A percentile compares a stretch with the other conserved stretches of the same genome.
phyloP scores from a whole-genome alignment of 2,329 filamentous ascomycete species.

The Pestalotiopsis sp. region DNA sequence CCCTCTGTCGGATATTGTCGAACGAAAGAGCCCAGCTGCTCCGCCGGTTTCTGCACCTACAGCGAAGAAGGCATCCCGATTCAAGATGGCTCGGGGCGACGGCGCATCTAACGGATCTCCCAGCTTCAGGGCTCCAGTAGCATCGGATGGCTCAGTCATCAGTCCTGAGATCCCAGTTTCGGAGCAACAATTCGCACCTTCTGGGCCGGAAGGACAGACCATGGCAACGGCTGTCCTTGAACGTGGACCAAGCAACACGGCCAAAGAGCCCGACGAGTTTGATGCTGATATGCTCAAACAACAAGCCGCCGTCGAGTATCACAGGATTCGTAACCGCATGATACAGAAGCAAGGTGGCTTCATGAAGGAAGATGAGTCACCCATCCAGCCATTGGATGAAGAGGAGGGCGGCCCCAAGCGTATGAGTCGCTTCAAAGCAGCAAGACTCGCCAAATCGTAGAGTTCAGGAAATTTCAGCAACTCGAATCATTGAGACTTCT shows the following conservation, averaged over 20 bases:
- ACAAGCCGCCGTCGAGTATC: constrained; percentile 82
- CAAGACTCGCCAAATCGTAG: constrained; percentile 60
- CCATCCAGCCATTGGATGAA: constrained; percentile 69
- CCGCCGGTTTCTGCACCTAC: constrained; percentile 16
- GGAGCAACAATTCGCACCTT: constrained; percentile 42
- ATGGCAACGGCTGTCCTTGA: constrained; percentile 65
- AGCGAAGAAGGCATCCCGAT: constrained; percentile 51
- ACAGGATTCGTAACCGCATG: constrained; percentile 79
- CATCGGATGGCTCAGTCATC: constrained; percentile 17
- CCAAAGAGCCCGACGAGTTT: constrained; percentile 62
- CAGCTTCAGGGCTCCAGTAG: constrained; percentile 14
- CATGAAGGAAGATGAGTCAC: constrained; percentile 69
- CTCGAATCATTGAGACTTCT: constrained; percentile 19
- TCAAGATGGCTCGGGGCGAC: constrained; percentile 45
- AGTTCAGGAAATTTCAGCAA: constrained; percentile 16
- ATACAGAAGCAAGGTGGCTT: constrained; percentile 86
- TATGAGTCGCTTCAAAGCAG: constrained; percentile 75
- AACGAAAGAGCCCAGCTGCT: constrained; percentile 37
- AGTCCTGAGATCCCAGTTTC: constrained; percentile 47
- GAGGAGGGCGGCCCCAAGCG: constrained; percentile 64
- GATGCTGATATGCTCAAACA: constrained; percentile 74
- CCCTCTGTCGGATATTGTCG: constrained; percentile 53
- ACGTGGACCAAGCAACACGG: constrained; percentile 41
- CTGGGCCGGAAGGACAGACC: constrained; percentile 54
- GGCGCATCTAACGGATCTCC: constrained; percentile 13